Conservation (phyloP, 2,329 filamentous ascomycete species). For the Aspergillus sclerotialis region DNA sequence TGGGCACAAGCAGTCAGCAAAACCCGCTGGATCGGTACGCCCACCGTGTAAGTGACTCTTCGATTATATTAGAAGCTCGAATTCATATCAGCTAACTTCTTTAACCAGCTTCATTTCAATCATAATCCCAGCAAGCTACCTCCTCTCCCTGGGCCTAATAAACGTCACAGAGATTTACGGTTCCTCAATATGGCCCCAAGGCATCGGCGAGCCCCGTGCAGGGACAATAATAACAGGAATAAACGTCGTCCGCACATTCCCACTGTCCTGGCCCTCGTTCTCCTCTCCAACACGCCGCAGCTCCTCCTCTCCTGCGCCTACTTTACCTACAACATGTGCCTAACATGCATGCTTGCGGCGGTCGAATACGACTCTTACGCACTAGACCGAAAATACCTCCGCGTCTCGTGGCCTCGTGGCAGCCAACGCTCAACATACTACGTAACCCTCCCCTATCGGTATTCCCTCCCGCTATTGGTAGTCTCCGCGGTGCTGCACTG, state of each 20-base stretch:
- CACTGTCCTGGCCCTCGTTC: conserved; percentile 5
- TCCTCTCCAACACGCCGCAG: conserved; percentile 27
- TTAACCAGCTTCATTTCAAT: no score
- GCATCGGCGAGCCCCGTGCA: no score
- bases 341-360: conserved; percentile 40
- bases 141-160: no score
- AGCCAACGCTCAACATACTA: conserved; percentile 39
- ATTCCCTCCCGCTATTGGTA: conserved; percentile 31
- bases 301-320: conserved; percentile 25
- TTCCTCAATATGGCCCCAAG: no score
- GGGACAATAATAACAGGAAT: no score
- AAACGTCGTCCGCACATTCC: no score
- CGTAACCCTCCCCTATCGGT: conserved; percentile 38
- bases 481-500: conserved; percentile 35
- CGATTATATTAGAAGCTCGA: background rate
- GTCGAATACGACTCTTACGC: conserved; percentile 42
- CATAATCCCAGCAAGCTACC: no score
- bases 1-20: conserved; percentile 5
- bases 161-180: no score
- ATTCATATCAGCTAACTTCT: no score
- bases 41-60: conserved; percentile 3
- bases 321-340: conserved; percentile 24
- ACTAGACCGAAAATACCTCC: conserved; percentile 28
- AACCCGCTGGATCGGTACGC: conserved; percentile 2
- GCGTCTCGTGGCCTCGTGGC: conserved; percentile 36